A percentile compares a stretch with the other conserved stretches of the same genome.
phyloP scores from a whole-genome alignment of 106 monocot species.

The Narthecium ossifragum region DNA sequence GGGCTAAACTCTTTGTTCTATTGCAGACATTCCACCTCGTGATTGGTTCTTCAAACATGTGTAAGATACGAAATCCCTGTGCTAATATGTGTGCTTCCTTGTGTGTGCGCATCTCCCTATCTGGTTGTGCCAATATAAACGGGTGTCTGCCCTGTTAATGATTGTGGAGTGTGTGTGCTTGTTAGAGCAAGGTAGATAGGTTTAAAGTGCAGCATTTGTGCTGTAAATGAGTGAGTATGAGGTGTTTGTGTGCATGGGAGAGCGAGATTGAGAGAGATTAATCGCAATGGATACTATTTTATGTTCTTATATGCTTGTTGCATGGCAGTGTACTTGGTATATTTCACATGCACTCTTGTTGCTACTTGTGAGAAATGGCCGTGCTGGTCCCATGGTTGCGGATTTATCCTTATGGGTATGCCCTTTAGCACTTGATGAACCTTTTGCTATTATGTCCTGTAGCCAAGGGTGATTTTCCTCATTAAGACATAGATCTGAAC shows the following conservation, averaged over 20 bases:
- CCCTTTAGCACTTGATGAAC: background rate
- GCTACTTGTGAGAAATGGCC: conserved; percentile 80
- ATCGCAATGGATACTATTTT: background rate
- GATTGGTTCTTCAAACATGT: conserved; percentile 71
- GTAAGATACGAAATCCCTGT: conserved; percentile 26
- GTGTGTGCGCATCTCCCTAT: background rate
- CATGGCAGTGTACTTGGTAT: conserved; percentile 46
- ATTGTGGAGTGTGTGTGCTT: background rate
- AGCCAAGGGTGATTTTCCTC: background rate
- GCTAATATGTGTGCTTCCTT: background rate
- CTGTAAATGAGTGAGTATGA: background rate
- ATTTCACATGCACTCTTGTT: conserved; percentile 54
- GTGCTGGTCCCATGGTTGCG: conserved; percentile 85
- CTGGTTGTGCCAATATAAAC: background rate
- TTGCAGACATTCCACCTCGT: conserved; percentile 81
- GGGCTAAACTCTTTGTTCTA: conserved; percentile 17
- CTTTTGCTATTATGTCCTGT: background rate
- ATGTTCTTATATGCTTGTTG: background rate
- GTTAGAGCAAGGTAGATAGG: background rate
- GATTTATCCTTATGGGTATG: conserved; percentile 93
- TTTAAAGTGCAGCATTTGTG: background rate
- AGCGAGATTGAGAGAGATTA: too few species aligned
- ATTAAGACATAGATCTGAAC: background rate
- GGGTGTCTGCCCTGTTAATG: background rate
- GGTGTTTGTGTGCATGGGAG: too few species aligned